Base-by-base conservation (phyloP, 306 rosid genomes). In the Luffa aegyptiaca region DNA sequence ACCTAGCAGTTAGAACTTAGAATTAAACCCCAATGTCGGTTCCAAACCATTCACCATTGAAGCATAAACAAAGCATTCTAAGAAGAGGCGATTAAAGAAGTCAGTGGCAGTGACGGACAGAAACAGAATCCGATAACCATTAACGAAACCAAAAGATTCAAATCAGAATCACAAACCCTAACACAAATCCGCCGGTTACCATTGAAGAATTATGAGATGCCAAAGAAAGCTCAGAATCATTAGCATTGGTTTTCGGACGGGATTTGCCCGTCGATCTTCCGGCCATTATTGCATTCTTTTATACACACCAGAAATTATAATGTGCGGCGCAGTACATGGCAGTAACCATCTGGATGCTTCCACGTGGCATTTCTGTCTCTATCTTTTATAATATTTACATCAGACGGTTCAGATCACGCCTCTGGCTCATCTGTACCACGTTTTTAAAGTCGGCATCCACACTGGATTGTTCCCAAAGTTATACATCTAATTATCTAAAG, bases 111-210 rank as follows among this genome's bases (percentile, higher is more conserved):
- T 44, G 78, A 76, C 21, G 68, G 51, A 52, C 46, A 74, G 10
- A 46, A 16, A 41, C 10, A 78, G 71, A 59, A 82, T 57, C n/a
- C 41, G 21, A 20, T 16, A 10, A 31, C 14, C 61, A 48, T 33
- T 17, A 64, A 14, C 4, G n/a, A 46, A 63, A 46, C 21, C 33
- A 21, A 31, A 36, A 48, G 61, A 35, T 31, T 31, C 10, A 66
- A 78, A 62, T 31, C 46, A 33, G 58, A 78, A 13, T 20, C 8
- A 44, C 45, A 48, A 78, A 78, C 81, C 81, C 81, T 78, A 78
- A 18, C 33, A 78, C 11, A 6, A 46, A 78, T 17, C 81, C n/a
- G 35, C 13, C 41, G 75, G 14, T 8, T 63, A n/a, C 81, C 64
- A 53, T 42, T 53, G 73, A 16, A 17, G 57, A 58, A 46, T n/a